These are phyloP conservation scores for Fonsecaea nubica DNA, from an alignment of 2,329 filamentous ascomycete species.

Conservation along the genomic window DNA sequence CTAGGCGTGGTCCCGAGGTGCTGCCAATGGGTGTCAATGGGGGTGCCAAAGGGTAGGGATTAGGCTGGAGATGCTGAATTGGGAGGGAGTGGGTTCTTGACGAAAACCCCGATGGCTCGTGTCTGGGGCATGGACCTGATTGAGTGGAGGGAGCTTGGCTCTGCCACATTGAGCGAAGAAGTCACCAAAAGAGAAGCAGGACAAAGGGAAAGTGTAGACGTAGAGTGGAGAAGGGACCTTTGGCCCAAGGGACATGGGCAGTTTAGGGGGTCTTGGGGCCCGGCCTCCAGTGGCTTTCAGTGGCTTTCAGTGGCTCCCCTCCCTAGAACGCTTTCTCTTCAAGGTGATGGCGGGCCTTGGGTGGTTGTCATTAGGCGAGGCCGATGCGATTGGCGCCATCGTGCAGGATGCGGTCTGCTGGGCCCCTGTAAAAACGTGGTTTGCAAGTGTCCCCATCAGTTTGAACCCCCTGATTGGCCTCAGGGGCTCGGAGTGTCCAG, in stretches of 20 bases:
- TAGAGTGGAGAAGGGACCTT: constrained; percentile 4
- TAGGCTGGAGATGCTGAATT: constrained; percentile 37
- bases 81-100: constrained; percentile 22
- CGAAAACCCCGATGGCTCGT: constrained; percentile 6
- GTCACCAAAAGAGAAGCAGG: background rate
- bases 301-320: background rate
- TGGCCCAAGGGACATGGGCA: background rate
- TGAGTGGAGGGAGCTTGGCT: constrained; percentile 10
- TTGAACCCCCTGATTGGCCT: constrained; percentile 16
- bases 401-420: constrained; percentile 34
- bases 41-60: constrained; percentile 11
- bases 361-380: constrained; percentile 28
- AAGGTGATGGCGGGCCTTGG: constrained; percentile 2
- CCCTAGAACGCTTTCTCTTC: constrained; percentile 14
- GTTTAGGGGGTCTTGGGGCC: background rate
- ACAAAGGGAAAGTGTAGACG: constrained; percentile 4
- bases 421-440: constrained; percentile 32
- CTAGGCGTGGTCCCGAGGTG: background rate
- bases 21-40: background rate
- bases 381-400: constrained; percentile 38
- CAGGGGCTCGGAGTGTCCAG: constrained; percentile 25
- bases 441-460: constrained; percentile 1
- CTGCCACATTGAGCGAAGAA: constrained; percentile 23
- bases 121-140: constrained; percentile 10
- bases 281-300: no score